Conservation (phyloP, 768 basidiomycete genomes). For the Strobilomyces echinocephalus region DNA sequence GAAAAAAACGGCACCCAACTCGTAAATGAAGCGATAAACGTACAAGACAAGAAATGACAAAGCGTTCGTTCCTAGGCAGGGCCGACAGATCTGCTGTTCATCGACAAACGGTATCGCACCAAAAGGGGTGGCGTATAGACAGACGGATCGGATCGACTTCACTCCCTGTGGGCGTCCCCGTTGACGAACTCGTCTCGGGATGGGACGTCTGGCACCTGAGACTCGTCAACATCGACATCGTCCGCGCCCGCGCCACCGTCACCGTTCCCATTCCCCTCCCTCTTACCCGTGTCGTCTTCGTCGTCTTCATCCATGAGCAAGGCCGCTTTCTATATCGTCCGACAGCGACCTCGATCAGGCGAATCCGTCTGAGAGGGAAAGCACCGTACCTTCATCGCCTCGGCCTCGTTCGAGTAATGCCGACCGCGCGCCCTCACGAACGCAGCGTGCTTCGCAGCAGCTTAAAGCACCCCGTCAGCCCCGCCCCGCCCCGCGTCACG, state of each 20-base stretch:
- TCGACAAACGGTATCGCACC: not conserved
- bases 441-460: conserved; percentile 75
- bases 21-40: not conserved
- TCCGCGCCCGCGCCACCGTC: conserved; percentile 11
- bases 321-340: conserved; percentile 51
- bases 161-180: conserved; percentile 19
- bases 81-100: not conserved
- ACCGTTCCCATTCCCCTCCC: not conserved
- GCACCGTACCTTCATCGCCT: conserved; percentile 81
- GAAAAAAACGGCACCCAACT: not conserved
- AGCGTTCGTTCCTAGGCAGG: not conserved
- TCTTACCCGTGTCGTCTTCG: conserved; percentile 10
- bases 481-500: not conserved
- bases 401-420: conserved; percentile 88
- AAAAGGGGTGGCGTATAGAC: not conserved
- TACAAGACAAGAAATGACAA: not conserved
- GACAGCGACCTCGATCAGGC: conserved; percentile 1
- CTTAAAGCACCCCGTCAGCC: conserved; percentile 41
- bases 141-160: not conserved
- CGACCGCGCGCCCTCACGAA: conserved; percentile 77
- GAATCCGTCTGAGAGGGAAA: too few species aligned
- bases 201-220: not conserved
- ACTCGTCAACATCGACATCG: not conserved
- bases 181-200: conserved; percentile 11
- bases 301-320: conserved; percentile 65